Percentiles rank a stretch among this genome's conserved stretches.
These are phyloP conservation scores for Huntiella abstrusa DNA, from an alignment of 2,329 filamentous ascomycete genomes.

Conservation along the genomic window DNA sequence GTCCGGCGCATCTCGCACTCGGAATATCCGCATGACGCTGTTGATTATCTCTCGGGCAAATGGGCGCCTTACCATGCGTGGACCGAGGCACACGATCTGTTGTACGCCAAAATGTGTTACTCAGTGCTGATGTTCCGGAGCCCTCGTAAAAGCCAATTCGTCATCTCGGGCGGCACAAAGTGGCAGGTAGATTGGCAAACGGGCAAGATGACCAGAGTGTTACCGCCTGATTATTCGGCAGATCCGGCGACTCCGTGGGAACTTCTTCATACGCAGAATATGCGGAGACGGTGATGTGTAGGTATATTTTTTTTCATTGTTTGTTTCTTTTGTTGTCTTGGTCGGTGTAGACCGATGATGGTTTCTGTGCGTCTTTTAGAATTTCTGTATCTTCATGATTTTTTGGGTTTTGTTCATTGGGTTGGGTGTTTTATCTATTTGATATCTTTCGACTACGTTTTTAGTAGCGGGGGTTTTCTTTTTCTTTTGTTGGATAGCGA, in stretches of 20 bases:
- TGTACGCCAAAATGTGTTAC: slow-evolving; percentile 42
- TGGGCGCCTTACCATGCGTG: slow-evolving; percentile 37
- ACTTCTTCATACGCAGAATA: slow-evolving; percentile 30
- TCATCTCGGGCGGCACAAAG: slow-evolving; percentile 36
- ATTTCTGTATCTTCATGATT: not conserved
- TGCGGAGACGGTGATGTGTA: slow-evolving; percentile 12
- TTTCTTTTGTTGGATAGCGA: too few species aligned
- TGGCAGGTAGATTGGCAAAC: slow-evolving; percentile 42
- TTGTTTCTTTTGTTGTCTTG: not conserved
- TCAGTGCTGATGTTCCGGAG: slow-evolving; percentile 36
- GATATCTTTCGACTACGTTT: too few species aligned
- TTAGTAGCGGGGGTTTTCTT: too few species aligned
- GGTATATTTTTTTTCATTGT: slow-evolving; percentile 1
- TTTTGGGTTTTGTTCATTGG: not conserved
- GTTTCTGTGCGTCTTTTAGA: not conserved
- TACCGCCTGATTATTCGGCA: slow-evolving; percentile 35
- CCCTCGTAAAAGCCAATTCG: slow-evolving; percentile 38
- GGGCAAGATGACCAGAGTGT: slow-evolving; percentile 33
- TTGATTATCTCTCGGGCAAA: slow-evolving; percentile 32
- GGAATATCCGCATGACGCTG: slow-evolving; percentile 25
- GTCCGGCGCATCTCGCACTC: slow-evolving; percentile 22
- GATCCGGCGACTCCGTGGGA: slow-evolving; percentile 31
- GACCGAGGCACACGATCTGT: slow-evolving; percentile 35
- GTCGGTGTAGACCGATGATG: too few species aligned
- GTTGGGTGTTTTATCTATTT: not conserved